Evolutionary conservation across 2,329 filamentous ascomycete species (phyloP).

Genomic region (Rosellinia necatrix): DNA sequence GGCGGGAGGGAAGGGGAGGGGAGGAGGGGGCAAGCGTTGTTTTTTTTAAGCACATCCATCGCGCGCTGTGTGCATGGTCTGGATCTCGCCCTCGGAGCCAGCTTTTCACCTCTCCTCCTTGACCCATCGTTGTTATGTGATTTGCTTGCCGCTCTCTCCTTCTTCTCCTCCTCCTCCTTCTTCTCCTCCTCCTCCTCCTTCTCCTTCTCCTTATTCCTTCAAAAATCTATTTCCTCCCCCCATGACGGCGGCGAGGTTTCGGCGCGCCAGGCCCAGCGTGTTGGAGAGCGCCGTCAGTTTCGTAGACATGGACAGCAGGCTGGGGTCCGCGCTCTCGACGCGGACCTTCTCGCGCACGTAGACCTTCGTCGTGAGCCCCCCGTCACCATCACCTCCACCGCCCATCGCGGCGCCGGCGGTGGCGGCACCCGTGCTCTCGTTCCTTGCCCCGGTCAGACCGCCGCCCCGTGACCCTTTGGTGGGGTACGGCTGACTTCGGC

Average conservation of each 20-base stretch:
- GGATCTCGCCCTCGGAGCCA: no score
- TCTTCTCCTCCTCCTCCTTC: no score
- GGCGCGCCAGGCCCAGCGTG: conserved; percentile 69
- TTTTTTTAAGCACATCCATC: no score
- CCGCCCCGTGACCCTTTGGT: conserved; percentile 17
- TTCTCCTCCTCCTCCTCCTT: no score
- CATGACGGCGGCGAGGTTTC: conserved; percentile 79
- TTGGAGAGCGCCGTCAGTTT: conserved; percentile 81
- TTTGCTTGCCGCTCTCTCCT: no score
- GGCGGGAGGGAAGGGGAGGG: no score
- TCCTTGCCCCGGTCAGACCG: conserved; percentile 12
- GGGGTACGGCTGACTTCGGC: conserved; percentile 12
- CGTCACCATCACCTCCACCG: background rate
- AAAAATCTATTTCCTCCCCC: conserved; percentile 61
- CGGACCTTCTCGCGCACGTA: conserved; percentile 87
- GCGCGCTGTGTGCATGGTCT: no score
- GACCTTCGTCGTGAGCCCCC: conserved; percentile 50
- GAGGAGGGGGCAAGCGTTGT: no score
- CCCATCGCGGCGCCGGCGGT: background rate
- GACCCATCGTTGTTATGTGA: no score
- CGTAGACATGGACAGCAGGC: conserved; percentile 78
- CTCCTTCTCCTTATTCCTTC: conserved; percentile 41
- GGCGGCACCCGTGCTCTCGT: background rate
- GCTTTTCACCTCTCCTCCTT: no score
- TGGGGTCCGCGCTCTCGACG: conserved; percentile 88